Base-by-base conservation (phyloP, 1,284 basidiomycete genomes). In the Puccinia coronata region DNA sequence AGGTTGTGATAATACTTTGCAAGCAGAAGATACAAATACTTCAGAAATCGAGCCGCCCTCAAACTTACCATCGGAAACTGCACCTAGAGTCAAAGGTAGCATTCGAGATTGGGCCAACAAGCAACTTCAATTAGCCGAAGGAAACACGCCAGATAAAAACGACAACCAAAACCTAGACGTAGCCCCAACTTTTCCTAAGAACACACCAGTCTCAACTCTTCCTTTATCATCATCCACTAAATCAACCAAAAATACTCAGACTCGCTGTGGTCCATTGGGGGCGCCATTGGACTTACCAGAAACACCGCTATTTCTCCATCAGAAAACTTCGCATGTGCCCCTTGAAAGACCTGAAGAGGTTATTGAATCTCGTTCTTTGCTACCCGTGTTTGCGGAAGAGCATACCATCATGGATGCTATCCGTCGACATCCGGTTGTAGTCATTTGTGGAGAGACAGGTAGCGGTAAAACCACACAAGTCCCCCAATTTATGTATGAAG, bases 381-480 rank as follows among this genome's bases (percentile, higher is more conserved):
- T 99, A 0, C 97, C 97, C 2, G 94, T 99, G 82, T 90, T 95
- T 9, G 91, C 92, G 18, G 96, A 99, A 86, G 97, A 99, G 85
- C 95, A 99, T 85, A 89, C 90, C 4, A 95, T 99, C 78, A 92
- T 99, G 89, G 95, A 97, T 85, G 91, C 94, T 1, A 91, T 99
- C 73, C 87, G 95, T 81, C 88, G 98, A 77, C 91, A 99, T 85
- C 90, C 92, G 4, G 91, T 92, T 16, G 90, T 91, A 23, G 89
- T 92, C 72, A 89, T 93, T 65, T 92, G 91, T 83, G 92, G 92
- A 86, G 92, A 92, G 86, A 99, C 97, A 8, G 97, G 97, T 82
- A 96, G 94, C 85, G 97, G 97, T 73, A 99, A 99, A 88, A 99
- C 97, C 0, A 99, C 97, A 0, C 97, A 99, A 86, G 91, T 99